Evolutionary conservation across 176 grass and related monocot genomes (phyloP).

Genomic region (Saccharum spontaneum): DNA sequence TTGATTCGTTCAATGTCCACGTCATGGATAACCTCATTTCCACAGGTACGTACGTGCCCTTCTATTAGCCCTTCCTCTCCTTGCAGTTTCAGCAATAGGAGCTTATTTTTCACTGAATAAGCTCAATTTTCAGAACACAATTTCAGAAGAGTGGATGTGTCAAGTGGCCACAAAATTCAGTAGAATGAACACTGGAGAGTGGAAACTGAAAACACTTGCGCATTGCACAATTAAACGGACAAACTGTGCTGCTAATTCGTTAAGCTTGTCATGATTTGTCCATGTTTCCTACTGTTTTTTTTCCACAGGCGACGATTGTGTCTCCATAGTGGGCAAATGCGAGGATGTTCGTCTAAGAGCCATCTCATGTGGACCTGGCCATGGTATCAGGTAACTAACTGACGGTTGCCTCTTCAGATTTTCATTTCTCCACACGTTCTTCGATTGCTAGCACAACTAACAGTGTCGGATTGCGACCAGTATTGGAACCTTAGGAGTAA

Average conservation of each 20-base stretch:
- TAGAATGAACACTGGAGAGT: not conserved
- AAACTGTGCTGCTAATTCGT: not conserved
- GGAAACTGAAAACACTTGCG: not conserved
- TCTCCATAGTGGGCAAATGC: constrained; percentile 70
- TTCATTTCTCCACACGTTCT: not conserved
- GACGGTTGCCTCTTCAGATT: not conserved
- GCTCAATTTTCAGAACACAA: not conserved
- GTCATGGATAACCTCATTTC: constrained; percentile 52
- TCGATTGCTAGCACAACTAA: not conserved
- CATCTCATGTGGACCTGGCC: constrained; percentile 72
- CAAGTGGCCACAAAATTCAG: not conserved
- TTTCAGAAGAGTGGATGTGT: not conserved
- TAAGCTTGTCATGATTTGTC: not conserved
- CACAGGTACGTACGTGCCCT: constrained; percentile 30
- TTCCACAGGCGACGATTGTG: constrained; percentile 71
- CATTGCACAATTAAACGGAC: not conserved
- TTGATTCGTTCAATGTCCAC: constrained; percentile 48
- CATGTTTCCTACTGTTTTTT: not conserved
- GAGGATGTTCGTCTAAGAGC: constrained; percentile 52
- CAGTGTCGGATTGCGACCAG: constrained; percentile 6
- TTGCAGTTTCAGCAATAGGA: not conserved
- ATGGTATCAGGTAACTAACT: constrained; percentile 69
- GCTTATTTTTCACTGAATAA: no score
- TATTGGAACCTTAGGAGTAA: constrained; percentile 68
- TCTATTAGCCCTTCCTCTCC: not conserved